Evolutionary conservation across 78 protist species (phyloP).

Genomic region (Salpingoeca rosetta): DNA sequence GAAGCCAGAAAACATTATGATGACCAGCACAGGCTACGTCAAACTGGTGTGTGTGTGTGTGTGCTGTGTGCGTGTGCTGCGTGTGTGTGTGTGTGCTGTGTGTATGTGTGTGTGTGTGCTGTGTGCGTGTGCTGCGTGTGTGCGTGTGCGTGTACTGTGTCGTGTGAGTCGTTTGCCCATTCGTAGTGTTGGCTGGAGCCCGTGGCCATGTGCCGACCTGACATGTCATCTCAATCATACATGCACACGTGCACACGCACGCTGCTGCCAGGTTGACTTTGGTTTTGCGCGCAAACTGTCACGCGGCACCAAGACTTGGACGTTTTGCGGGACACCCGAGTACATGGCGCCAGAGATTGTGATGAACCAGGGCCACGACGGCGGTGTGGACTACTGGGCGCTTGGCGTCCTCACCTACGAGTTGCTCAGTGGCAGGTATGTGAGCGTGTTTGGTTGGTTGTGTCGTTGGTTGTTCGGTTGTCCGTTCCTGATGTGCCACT

Average conservation of each 20-base stretch:
- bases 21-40: too few relatives aligned
- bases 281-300: not conserved
- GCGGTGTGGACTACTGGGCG: constrained; percentile 42
- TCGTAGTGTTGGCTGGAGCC: too few relatives aligned
- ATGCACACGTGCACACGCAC: not conserved
- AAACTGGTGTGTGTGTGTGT: too few relatives aligned
- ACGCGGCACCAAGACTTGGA: not conserved
- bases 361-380: not conserved
- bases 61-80: too few relatives aligned
- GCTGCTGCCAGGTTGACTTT: not conserved
- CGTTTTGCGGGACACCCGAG: constrained; percentile 10
- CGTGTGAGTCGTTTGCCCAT: too few relatives aligned
- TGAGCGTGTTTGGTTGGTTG: not conserved
- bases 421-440: constrained; percentile 7
- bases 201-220: not conserved
- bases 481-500: too few relatives aligned
- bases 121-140: too few relatives aligned
- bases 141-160: too few relatives aligned
- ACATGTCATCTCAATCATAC: not conserved
- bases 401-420: constrained; percentile 38
- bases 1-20: constrained; percentile 83
- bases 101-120: too few relatives aligned
- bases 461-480: too few relatives aligned
- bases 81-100: too few relatives aligned
- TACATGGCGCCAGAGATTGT: constrained; percentile 52